Conservation (phyloP, 2,329 filamentous ascomycete genomes). For the Fusarium sp. region DNA sequence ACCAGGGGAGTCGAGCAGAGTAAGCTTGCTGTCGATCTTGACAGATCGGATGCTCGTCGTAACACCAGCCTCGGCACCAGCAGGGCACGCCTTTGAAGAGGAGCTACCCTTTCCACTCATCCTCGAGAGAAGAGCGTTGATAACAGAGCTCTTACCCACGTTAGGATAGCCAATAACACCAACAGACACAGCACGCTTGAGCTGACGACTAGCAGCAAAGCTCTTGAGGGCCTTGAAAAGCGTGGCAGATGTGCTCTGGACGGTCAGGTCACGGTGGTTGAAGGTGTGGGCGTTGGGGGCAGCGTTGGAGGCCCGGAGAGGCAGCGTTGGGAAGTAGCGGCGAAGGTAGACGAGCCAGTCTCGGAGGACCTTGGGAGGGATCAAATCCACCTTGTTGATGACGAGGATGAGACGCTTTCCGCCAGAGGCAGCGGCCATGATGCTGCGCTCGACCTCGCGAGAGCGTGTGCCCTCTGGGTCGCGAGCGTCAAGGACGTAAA, state of each 20-base stretch:
- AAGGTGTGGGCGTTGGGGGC: constrained; percentile 90
- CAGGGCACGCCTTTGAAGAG: constrained; percentile 78
- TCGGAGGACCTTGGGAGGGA: constrained; percentile 84
- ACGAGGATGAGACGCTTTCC: constrained; percentile 91
- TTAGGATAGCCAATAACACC: constrained; percentile 97
- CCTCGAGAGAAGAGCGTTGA: constrained; percentile 88
- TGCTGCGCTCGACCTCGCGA: constrained; percentile 87
- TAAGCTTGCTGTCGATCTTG: constrained; percentile 95
- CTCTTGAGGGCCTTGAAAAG: constrained; percentile 92
- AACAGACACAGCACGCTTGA: constrained; percentile 91
- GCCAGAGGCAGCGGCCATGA: constrained; percentile 87
- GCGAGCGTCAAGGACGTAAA: constrained; percentile 93
- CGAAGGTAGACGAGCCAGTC: constrained; percentile 87
- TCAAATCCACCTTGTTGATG: constrained; percentile 94
- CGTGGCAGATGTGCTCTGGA: constrained; percentile 85
- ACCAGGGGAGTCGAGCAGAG: constrained; percentile 91
- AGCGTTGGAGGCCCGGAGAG: constrained; percentile 84
- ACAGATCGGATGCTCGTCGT: constrained; percentile 90
- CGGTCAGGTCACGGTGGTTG: constrained; percentile 89
- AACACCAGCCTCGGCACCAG: constrained; percentile 91
- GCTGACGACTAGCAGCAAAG: constrained; percentile 82
- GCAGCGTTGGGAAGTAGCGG: constrained; percentile 90
- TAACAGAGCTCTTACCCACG: constrained; percentile 95
- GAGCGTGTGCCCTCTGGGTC: constrained; percentile 93
- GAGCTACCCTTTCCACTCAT: constrained; percentile 73